Evolutionary conservation across 176 grass and related monocot species (phyloP), one percentile per base, ranked within the genome.

Genomic region (Oryza meyeriana): DNA sequence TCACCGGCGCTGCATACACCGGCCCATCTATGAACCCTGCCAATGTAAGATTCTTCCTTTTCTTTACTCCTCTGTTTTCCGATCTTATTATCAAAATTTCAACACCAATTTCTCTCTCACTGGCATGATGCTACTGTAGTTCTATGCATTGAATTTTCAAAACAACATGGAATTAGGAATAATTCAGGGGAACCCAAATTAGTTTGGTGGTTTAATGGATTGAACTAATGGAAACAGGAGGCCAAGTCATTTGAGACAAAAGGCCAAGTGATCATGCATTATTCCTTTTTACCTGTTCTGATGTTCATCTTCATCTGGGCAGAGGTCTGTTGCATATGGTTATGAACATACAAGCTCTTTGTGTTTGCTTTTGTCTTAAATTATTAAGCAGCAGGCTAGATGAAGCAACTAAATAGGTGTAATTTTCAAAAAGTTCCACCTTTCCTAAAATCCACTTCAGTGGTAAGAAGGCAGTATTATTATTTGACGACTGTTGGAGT

Each of bases 21-120:
- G 93, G 93, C 10, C 93, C 93, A 7, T 85, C 93, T 38, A 94
- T 94, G 89, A 94, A 94, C 74, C 93, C 93, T 71, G 93, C 89
- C 18, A 92, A 94, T 76, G 93, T 94, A 63, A 89, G 64, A 39
- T 69, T 20, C 30, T 18, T 29, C 2, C 17, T 32, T 61, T 39
- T 55, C 64, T 41, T 8, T 25, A 12, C 22, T 22, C 10, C 3
- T 4, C 34, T 70, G 20, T 13, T 70, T 70, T 10, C 36, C 1
- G 5, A 20, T 4, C 8, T 66, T 67, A 34, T 39, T 35, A 20
- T 22, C 20, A 18, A 67, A 36, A 34, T 66, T 22, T 34, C 31
- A 44, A 44, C 41, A 14, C 0, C 3, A 13, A 44, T 14, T 0
- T 1, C 30, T 20, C 64, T 20, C 17, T 4, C 31, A 18, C 64